Evolutionary conservation across 805 yeast genomes (phyloP), one percentile per base, ranked within the genome.

Genomic region (Candida tammaniensis): DNA sequence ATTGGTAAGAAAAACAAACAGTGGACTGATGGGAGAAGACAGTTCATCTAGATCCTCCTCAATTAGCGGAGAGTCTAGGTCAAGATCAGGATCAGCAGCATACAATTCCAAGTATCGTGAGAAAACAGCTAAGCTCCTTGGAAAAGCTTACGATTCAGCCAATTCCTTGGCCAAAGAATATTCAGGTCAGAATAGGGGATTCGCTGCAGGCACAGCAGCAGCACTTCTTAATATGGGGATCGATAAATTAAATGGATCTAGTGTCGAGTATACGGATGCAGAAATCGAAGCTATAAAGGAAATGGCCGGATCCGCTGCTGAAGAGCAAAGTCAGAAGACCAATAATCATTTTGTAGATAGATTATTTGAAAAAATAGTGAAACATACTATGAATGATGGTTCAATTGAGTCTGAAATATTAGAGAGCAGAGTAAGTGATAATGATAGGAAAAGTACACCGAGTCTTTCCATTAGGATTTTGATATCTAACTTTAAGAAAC

Each of bases 391-490:
- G 12, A 74, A 76, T 4, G 65, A 58, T n/a, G 68, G 64, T 17
- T 45, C 72, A 3, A 73, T 76, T 5, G 82, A 72, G 23, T 63
- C 70, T 30, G 70, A 61, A 33, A 55, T 59, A 4, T 51, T 78
- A 19, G 62, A 67, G 24, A 50, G 47, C 13, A 52, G 76, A 31
- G 47, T 74, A 24, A 51, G 55, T 15, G 79, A 75, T 42, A 71
- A 73, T 2, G 63, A 64, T 15, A 53, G 76, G 30, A 57, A 56
- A 21, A 56, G 59, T 13, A 59, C 63, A 23, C 80, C 79, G n/a
- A 63, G 69, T 0, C 59, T 84, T 7, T 82, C 91, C 5, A 62
- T 85, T 0, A 54, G 79, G 4, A 55, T 68, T 4, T 58, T 86
- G 31, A 67, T 76, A 1, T 61, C 70, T 12, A 85, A 84, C 55